Conservation (phyloP, 78 protist species). For the Dictyostelium purpureum region DNA sequence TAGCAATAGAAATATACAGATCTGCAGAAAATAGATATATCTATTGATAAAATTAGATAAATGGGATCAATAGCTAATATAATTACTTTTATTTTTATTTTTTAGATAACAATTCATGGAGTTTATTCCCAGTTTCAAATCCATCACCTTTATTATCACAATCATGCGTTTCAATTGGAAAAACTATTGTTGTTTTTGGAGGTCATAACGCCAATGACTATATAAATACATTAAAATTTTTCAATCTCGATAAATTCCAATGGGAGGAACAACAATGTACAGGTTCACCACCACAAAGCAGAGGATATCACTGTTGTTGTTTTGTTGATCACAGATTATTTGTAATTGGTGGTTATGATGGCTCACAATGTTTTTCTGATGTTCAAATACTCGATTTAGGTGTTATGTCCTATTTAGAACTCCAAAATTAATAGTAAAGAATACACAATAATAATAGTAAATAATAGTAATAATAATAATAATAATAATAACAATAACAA, state of each 20-base stretch:
- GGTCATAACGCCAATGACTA: slow-evolving; percentile 71
- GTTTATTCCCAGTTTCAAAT: slow-evolving; percentile 18
- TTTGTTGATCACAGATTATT: slow-evolving; percentile 71
- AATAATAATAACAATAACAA: too few relatives aligned
- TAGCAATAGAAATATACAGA: too few relatives aligned
- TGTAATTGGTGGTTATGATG: slow-evolving; percentile 80
- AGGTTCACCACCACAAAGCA: slow-evolving; percentile 29
- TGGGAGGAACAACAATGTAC: slow-evolving; percentile 40
- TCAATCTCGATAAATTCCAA: neutral
- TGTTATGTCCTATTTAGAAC: slow-evolving; percentile 25
- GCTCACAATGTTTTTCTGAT: slow-evolving; percentile 49
- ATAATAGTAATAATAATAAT: too few relatives aligned
- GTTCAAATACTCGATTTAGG: slow-evolving; percentile 69
- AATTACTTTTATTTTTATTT: too few relatives aligned
- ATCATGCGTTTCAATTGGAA: slow-evolving; percentile 33
- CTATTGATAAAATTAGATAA: too few relatives aligned
- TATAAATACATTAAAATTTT: slow-evolving; percentile 13
- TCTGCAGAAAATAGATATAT: too few relatives aligned
- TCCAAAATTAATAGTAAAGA: neutral
- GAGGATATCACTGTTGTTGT: slow-evolving; percentile 78
- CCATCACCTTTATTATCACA: slow-evolving; percentile 67
- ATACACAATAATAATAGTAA: too few relatives aligned
- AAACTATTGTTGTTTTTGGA: slow-evolving; percentile 50
- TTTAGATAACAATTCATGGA: slow-evolving; percentile 32
- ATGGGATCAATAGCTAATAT: too few relatives aligned